These are phyloP conservation scores for Mimosa bimucronata DNA, from an alignment of 306 rosid genomes.

Conservation along the genomic window DNA sequence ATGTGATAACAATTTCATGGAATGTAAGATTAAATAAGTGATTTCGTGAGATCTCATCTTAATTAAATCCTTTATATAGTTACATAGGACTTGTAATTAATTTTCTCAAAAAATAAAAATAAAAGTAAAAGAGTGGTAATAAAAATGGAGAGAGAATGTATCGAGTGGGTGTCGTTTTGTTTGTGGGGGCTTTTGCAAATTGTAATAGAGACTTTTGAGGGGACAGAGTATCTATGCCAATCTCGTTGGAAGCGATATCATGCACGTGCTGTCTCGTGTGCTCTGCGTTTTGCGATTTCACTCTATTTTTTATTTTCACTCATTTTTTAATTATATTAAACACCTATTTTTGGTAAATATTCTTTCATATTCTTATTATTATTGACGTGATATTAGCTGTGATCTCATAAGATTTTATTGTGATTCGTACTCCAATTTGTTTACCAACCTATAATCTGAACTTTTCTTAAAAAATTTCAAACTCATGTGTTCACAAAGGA, in stretches of 20 bases:
- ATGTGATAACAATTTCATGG: too few relatives aligned
- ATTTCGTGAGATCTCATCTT: too few relatives aligned
- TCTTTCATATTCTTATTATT: not conserved
- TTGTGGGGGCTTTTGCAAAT: not conserved
- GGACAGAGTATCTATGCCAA: constrained; percentile 39
- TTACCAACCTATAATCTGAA: not conserved
- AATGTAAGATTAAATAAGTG: too few relatives aligned
- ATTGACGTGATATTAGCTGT: not conserved
- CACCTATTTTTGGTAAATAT: constrained; percentile 6
- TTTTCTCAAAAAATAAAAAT: too few relatives aligned
- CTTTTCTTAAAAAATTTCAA: not conserved
- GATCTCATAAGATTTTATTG: constrained; percentile 12
- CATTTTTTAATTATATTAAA: not conserved
- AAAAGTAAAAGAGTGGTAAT: not conserved
- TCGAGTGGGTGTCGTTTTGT: not conserved
- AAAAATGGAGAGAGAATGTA: constrained; percentile 15
- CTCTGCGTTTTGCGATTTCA: not conserved
- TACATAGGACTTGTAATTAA: too few relatives aligned
- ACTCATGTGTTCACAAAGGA: not conserved
- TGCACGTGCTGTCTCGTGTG: constrained; percentile 60
- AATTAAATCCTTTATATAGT: too few relatives aligned
- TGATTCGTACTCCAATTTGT: constrained; percentile 15
- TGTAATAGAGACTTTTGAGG: constrained; percentile 18
- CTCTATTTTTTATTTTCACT: not conserved
- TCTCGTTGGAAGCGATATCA: constrained; percentile 33